Conservation (phyloP, 495 filamentous ascomycete genomes). For the Penicillium silybi region DNA sequence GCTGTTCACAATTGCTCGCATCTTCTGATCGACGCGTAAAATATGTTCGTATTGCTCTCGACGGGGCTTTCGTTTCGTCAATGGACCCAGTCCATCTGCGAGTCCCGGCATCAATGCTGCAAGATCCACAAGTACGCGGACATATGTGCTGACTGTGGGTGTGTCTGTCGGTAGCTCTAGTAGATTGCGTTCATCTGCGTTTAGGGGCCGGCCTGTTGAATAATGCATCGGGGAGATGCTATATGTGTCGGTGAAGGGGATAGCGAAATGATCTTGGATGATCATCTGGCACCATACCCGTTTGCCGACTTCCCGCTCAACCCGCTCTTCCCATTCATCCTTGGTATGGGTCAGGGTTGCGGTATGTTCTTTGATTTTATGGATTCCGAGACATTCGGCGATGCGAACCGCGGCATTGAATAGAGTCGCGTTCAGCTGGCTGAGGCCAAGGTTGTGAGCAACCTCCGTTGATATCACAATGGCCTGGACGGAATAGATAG, state of each 20-base stretch:
- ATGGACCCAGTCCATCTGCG: conserved; percentile 34
- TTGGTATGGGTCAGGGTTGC: conserved; percentile 14
- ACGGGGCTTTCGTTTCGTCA: conserved; percentile 25
- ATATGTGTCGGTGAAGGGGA: conserved; percentile 46
- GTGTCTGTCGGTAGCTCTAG: conserved; percentile 22
- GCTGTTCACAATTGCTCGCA: conserved; percentile 34
- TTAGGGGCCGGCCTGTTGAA: conserved; percentile 34
- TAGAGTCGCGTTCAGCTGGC: conserved; percentile 37
- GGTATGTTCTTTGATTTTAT: conserved; percentile 25
- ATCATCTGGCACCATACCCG: conserved; percentile 44
- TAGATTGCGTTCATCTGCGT: conserved; percentile 41
- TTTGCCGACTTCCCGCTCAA: conserved; percentile 37
- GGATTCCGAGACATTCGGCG: conserved; percentile 34
- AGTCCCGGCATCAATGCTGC: conserved; percentile 39
- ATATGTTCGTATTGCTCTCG: conserved; percentile 42
- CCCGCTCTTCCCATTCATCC: conserved; percentile 24
- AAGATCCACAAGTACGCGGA: conserved; percentile 35
- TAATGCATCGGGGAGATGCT: conserved; percentile 40
- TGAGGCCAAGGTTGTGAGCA: conserved; percentile 45
- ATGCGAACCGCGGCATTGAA: conserved; percentile 40
- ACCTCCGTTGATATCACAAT: conserved; percentile 43
- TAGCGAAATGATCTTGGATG: conserved; percentile 48
- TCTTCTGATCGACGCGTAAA: conserved; percentile 36
- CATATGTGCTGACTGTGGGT: conserved; percentile 39
- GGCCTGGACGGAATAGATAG: conserved; percentile 39